phyloP scores from a whole-genome alignment of 2,329 filamentous ascomycete genomes.

The Sodiomyces alkalinus region DNA sequence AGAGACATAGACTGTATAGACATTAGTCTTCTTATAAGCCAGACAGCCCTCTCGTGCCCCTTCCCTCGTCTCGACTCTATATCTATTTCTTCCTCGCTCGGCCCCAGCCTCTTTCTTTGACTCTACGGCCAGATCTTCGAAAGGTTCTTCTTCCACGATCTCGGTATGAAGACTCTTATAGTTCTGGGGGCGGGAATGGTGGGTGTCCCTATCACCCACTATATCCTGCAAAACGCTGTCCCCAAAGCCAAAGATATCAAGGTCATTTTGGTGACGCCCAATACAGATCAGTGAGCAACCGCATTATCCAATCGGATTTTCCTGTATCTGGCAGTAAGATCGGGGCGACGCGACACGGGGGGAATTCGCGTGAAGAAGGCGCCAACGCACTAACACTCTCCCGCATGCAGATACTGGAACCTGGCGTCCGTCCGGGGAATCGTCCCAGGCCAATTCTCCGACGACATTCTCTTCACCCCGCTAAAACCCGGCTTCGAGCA shows the following conservation, averaged over 20 bases:
- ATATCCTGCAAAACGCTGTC: conserved; percentile 32
- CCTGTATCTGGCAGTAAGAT: too few relatives aligned
- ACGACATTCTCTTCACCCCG: conserved; percentile 30
- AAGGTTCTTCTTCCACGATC: too few relatives aligned
- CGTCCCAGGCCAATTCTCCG: conserved; percentile 29
- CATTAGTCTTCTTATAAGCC: too few relatives aligned
- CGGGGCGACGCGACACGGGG: too few relatives aligned
- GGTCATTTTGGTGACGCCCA: conserved; percentile 37
- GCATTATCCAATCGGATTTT: too few relatives aligned
- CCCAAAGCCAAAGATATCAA: conserved; percentile 26
- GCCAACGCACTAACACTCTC: conserved; percentile 2
- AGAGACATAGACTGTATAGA: too few relatives aligned
- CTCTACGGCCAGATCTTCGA: too few relatives aligned
- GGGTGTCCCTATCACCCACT: conserved; percentile 34
- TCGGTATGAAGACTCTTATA: conserved; percentile 35
- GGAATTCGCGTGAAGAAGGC: too few relatives aligned
- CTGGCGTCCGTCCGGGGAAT: conserved; percentile 38
- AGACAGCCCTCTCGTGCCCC: too few relatives aligned
- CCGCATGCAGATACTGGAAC: conserved; percentile 37
- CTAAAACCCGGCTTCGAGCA: conserved; percentile 28
- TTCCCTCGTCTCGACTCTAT: too few relatives aligned
- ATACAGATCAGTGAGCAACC: conserved; percentile 14
- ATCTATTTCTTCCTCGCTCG: too few relatives aligned
- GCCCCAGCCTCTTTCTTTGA: too few relatives aligned
- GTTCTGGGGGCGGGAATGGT: conserved; percentile 36